Conservation (phyloP, 345 rosid genomes). For the Citrus inodora region DNA sequence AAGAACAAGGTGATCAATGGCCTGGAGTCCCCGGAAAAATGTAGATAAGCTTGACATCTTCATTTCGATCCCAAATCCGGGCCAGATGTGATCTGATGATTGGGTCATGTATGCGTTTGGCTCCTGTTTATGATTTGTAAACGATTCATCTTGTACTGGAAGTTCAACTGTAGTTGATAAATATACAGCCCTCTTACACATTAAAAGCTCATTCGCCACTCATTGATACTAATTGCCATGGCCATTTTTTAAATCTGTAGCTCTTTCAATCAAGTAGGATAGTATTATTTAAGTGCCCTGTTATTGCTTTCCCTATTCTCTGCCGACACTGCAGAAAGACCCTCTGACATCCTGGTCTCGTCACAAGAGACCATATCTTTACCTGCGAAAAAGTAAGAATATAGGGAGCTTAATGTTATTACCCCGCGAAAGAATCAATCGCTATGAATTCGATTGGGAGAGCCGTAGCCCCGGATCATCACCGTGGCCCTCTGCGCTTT, state of each 20-base stretch:
- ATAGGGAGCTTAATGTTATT: no score
- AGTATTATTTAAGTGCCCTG: no score
- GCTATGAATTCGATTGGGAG: no score
- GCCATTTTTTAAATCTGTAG: no score
- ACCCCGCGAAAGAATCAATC: no score
- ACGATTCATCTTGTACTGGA: constrained; percentile 12
- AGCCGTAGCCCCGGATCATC: no score
- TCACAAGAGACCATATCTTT: neutral
- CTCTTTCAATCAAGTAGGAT: no score
- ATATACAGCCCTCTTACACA: neutral
- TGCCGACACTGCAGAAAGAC: neutral
- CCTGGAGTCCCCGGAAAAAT: neutral
- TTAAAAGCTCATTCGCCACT: constrained; percentile 6
- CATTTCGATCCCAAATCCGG: constrained; percentile 2
- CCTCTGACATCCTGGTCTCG: no score
- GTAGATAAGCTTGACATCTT: constrained; percentile 14
- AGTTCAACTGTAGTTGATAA: neutral
- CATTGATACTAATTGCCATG: neutral
- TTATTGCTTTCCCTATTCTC: neutral
- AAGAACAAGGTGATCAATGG: constrained; percentile 4
- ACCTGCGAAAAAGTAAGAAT: no score
- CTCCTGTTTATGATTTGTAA: constrained; percentile 1
- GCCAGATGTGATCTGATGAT: neutral
- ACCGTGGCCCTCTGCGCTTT: no score
- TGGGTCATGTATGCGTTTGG: neutral